Percentiles rank a stretch among this genome's conserved stretches.
These are phyloP conservation scores for Eustoma russellianum DNA, from an alignment of 257 asterid species.

Conservation along the genomic window DNA sequence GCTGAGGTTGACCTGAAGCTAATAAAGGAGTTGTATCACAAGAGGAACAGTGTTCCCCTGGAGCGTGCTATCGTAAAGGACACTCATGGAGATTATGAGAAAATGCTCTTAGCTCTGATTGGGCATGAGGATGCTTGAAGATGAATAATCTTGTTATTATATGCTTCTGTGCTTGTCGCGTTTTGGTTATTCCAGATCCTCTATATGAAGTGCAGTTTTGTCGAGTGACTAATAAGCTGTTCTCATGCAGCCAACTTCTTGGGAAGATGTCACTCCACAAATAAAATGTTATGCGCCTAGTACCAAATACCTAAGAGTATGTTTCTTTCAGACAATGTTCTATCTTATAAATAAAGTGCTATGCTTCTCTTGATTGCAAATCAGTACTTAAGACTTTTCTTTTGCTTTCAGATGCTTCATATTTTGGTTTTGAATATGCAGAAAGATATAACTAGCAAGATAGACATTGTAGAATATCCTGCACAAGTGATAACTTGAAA, in stretches of 20 bases:
- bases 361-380: too few species aligned
- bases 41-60: slow-evolving; percentile 66
- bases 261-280: too few species aligned
- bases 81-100: slow-evolving; percentile 86
- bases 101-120: slow-evolving; percentile 63
- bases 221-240: slow-evolving; percentile 6
- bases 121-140: slow-evolving; percentile 61
- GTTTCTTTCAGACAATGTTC: neutral
- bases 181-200: neutral
- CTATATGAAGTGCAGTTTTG: neutral
- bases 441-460: too few species aligned
- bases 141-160: neutral
- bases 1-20: slow-evolving; percentile 77
- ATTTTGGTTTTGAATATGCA: too few species aligned
- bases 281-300: too few species aligned
- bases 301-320: too few species aligned
- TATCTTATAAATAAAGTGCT: too few species aligned
- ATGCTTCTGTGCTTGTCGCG: neutral
- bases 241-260: too few species aligned
- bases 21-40: slow-evolving; percentile 51
- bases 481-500: too few species aligned
- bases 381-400: too few species aligned
- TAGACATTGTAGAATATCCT: too few species aligned
- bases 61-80: slow-evolving; percentile 71
- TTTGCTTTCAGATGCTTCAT: too few species aligned